Conservation (phyloP, 495 filamentous ascomycete genomes). For the Xylaria grammica region DNA sequence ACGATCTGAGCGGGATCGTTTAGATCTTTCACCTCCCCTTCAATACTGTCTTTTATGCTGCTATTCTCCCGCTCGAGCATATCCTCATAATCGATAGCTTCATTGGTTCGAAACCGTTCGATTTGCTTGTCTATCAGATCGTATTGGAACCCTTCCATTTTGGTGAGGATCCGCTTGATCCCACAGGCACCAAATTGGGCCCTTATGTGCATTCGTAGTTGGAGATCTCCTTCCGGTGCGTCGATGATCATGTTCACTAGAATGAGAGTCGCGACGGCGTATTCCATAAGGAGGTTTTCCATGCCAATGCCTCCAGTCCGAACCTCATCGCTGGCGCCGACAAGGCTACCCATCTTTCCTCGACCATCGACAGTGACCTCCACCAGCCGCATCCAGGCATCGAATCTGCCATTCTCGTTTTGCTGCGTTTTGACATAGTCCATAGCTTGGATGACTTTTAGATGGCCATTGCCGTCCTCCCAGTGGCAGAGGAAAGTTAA, state of each 20-base stretch:
- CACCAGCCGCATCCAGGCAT: constrained; percentile 98
- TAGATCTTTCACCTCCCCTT: constrained; percentile 91
- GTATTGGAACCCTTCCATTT: constrained; percentile 99
- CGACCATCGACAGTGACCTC: constrained; percentile 97
- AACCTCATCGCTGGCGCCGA: constrained; percentile 95
- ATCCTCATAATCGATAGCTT: constrained; percentile 98
- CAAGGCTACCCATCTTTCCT: constrained; percentile 97
- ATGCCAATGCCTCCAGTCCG: constrained; percentile 97
- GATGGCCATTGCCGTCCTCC: constrained; percentile 91
- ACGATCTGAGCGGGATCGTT: constrained; percentile 92
- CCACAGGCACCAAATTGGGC: constrained; percentile 97
- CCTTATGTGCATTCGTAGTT: constrained; percentile 89
- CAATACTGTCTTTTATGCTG: constrained; percentile 87
- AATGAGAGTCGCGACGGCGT: constrained; percentile 92
- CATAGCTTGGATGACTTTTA: constrained; percentile 91
- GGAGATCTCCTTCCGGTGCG: constrained; percentile 84
- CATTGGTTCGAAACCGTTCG: constrained; percentile 89
- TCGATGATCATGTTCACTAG: constrained; percentile 97
- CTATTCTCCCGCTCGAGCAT: constrained; percentile 89
- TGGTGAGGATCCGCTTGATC: constrained; percentile 89
- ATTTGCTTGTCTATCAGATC: constrained; percentile 98
- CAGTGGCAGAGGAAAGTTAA: constrained; percentile 97
- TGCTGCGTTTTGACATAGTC: constrained; percentile 89
- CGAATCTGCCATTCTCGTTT: constrained; percentile 93
- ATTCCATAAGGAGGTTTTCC: constrained; percentile 99